Evolutionary conservation across 2,329 filamentous ascomycete genomes (phyloP), one percentile per base, ranked within the genome.

Genomic region (Neonectria sp.): DNA sequence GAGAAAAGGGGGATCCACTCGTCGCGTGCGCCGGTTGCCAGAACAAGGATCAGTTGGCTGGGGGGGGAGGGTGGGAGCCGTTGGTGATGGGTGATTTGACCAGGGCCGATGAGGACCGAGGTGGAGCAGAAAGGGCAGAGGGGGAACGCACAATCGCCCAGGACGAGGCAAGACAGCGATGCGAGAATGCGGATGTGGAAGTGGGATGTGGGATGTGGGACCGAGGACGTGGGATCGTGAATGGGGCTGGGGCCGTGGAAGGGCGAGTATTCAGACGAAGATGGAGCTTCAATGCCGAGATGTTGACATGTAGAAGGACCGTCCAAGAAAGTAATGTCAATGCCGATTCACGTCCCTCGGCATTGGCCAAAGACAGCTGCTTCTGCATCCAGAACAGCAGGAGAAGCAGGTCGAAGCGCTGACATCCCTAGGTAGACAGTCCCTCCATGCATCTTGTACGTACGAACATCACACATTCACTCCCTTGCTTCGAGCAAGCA

Each of bases 1-100:
- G 63, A 63, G 65, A 63, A 43, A 45, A 21, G 40, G 31, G 65
- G 52, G 57, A 60, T 72, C 73, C 73, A 74, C 73, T 59, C 60
- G 45, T 74, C 70, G 73, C 70, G 73, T 75, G 73, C 68, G 61
- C 66, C 70, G 60, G 68, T 69, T 64, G 63, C 46, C 62, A 59
- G 64, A 63, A 11, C 63, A 65, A 48, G 72, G 72, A 45, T 62
- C 40, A 17, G 66, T 60, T 66, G 15, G 27, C 55, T 53, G 40
- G 63, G 46, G 55, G 43, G 51, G 40, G 40, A 27, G 33, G 52
- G 21, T 35, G 29, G 12, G 33, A 35, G 33, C 33, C 37, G 58
- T 52, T 66, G 56, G 52, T 48, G 49, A 27, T 61, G 48, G 25
- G 27, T 51, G 48, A 21, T 51, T 31, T 31, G 49, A 52, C n/a